A percentile compares a stretch with the other conserved stretches of the same genome.
These are phyloP conservation scores for Eustoma russellianum DNA, from an alignment of 257 asterid species.

Conservation along the genomic window DNA sequence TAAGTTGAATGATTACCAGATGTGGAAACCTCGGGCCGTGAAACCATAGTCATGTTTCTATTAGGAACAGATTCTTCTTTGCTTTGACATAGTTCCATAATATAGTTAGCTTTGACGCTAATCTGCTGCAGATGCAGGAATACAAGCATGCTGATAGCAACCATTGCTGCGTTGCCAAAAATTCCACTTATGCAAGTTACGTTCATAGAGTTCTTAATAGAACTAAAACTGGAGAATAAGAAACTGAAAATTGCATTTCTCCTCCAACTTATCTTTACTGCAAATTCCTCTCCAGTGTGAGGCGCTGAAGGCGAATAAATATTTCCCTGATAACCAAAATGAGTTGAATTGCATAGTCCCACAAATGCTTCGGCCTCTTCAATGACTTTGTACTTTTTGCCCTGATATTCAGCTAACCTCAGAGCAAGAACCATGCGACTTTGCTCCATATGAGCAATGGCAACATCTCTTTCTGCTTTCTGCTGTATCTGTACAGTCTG, in stretches of 20 bases:
- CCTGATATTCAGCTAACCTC: slow-evolving; percentile 96
- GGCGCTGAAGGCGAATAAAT: slow-evolving; percentile 15
- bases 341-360: slow-evolving; percentile 59
- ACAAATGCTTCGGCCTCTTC: slow-evolving; percentile 90
- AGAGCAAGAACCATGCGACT: slow-evolving; percentile 81
- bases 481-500: slow-evolving; percentile 88
- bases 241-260: slow-evolving; percentile 36
- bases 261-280: slow-evolving; percentile 24
- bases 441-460: slow-evolving; percentile 83
- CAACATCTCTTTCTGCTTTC: slow-evolving; percentile 82
- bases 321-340: slow-evolving; percentile 24
- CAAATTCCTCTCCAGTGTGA: slow-evolving; percentile 26
- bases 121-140: slow-evolving; percentile 60
- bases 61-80: slow-evolving; percentile 29
- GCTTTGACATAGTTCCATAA: slow-evolving; percentile 19
- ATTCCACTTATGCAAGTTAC: slow-evolving; percentile 63
- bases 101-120: slow-evolving; percentile 36
- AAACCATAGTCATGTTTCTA: slow-evolving; percentile 33
- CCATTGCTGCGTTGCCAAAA: slow-evolving; percentile 82
- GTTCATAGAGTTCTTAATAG: slow-evolving; percentile 54
- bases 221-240: slow-evolving; percentile 43
- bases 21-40: slow-evolving; percentile 24
- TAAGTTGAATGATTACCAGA: slow-evolving; percentile 22
- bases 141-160: slow-evolving; percentile 80
- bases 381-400: slow-evolving; percentile 79